Evolutionary conservation across 345 rosid species (phyloP), one percentile per base, ranked within the genome.

Genomic region (Pistacia atlantica): DNA sequence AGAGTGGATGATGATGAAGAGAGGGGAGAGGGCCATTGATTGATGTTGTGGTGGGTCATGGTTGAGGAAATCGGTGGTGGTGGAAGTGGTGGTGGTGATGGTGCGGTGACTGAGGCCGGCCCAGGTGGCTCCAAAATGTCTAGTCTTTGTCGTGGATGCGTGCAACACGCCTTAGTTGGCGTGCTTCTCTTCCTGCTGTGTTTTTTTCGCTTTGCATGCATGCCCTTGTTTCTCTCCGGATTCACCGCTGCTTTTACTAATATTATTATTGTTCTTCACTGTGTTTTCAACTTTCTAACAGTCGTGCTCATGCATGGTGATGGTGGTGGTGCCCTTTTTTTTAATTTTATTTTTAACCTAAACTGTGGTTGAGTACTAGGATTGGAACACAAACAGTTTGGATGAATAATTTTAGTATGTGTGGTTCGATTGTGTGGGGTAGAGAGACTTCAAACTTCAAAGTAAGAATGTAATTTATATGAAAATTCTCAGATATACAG

Each of bases 131-230:
- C 46, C 46, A 63, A 63, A 63, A 9, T 25, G 83, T 71, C 77
- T 8, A 67, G 65, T 77, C 77, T 18, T 20, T 78, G 79, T 74
- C 73, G 10, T 66, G 2, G 4, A 69, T 8, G 76, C 83, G 64
- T 20, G 79, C 81, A 69, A 80, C 82, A 75, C 69, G 81, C 71
- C 75, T 77, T 46, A 52, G 35, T 73, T 71, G 62, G 75, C 83
- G 80, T 74, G 79, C 80, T 56, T 37, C 77, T 31, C 73, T 3
- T 4, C 13, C 58, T 58, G 63, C 63, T 31, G 33, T 31, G 33
- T 31, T 60, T 14, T 33, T 60, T 14, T 33, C n/a, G 67, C 67
- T 42, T 4, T 31, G 10, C 54, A 66, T 22, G 71, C 37, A 11
- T 42, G 33, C 71, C 59, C 0, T 7, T 11, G 60, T 65, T n/a